Evolutionary conservation across 805 yeast genomes (phyloP).

Genomic region (Starmerella lactis-condensi): DNA sequence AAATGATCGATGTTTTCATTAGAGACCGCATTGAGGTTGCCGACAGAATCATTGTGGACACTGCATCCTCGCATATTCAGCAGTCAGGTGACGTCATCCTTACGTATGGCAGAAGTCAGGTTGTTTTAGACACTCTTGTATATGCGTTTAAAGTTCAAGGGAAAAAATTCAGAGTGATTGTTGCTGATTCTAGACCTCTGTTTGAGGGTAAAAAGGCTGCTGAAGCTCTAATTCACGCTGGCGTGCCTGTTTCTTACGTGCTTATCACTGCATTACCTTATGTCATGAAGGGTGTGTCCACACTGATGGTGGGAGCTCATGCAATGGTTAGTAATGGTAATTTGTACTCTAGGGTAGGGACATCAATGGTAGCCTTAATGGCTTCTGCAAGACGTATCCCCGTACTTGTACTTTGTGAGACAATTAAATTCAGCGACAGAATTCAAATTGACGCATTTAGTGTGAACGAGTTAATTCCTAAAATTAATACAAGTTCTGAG

Average conservation of each 20-base stretch:
- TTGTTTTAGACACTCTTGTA: constrained; percentile 54
- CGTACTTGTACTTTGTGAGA: constrained; percentile 87
- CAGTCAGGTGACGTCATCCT: constrained; percentile 57
- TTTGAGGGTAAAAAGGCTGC: constrained; percentile 81
- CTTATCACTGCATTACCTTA: constrained; percentile 63
- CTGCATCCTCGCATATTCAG: constrained; percentile 58
- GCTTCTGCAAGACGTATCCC: constrained; percentile 80
- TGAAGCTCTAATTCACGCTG: constrained; percentile 38
- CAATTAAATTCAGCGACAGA: constrained; percentile 81
- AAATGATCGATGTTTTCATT: constrained; percentile 60
- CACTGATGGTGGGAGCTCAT: constrained; percentile 88
- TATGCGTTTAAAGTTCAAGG: constrained; percentile 42
- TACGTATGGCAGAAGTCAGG: constrained; percentile 77
- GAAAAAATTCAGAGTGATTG: constrained; percentile 55
- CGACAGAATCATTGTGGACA: constrained; percentile 61
- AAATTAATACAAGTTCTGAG: constrained; percentile 20
- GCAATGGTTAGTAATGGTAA: constrained; percentile 92
- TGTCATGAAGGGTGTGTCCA: constrained; percentile 69
- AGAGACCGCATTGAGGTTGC: constrained; percentile 71
- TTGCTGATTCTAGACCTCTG: constrained; percentile 83
- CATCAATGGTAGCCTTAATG: constrained; percentile 83
- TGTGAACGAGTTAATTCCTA: constrained; percentile 49
- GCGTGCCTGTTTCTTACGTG: constrained; percentile 60
- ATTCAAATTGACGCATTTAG: constrained; percentile 95
- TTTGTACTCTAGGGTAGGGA: constrained; percentile 81